phyloP scores from a whole-genome alignment of 495 filamentous ascomycete species.

The Penicillium roqueforti region DNA sequence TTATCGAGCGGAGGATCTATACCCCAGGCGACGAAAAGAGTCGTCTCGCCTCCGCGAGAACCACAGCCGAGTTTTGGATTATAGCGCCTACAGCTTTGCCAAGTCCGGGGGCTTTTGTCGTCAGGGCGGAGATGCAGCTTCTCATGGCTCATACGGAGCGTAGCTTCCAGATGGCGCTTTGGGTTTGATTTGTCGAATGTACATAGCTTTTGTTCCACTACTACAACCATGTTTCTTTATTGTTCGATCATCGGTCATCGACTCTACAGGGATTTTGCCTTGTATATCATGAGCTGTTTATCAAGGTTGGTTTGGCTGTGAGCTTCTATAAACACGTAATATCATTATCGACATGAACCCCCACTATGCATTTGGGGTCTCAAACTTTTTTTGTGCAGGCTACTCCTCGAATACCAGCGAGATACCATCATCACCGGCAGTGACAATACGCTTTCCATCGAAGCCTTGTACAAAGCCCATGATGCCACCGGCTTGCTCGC shows the following conservation, averaged over 20 bases:
- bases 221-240: constrained; percentile 28
- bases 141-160: constrained; percentile 4
- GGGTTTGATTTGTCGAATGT: constrained; percentile 41
- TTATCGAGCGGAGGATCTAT: constrained; percentile 26
- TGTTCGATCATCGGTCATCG: constrained; percentile 1
- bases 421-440: constrained; percentile 83
- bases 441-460: constrained; percentile 64
- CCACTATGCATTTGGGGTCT: constrained; percentile 2
- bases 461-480: constrained; percentile 82
- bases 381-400: neutral
- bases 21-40: constrained; percentile 23
- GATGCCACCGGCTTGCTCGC: constrained; percentile 66
- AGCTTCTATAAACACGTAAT: constrained; percentile 11
- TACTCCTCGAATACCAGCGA: constrained; percentile 62
- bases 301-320: neutral
- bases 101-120: constrained; percentile 9
- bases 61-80: constrained; percentile 12
- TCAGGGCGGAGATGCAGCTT: constrained; percentile 12
- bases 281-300: neutral
- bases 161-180: constrained; percentile 29
- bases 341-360: constrained; percentile 11
- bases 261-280: neutral
- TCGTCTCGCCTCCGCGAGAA: constrained; percentile 15
- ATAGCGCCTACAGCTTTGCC: constrained; percentile 6
- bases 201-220: constrained; percentile 42